Evolutionary conservation across 352 stramenopile genomes (phyloP).

Genomic region (Blastocystis sp.): DNA sequence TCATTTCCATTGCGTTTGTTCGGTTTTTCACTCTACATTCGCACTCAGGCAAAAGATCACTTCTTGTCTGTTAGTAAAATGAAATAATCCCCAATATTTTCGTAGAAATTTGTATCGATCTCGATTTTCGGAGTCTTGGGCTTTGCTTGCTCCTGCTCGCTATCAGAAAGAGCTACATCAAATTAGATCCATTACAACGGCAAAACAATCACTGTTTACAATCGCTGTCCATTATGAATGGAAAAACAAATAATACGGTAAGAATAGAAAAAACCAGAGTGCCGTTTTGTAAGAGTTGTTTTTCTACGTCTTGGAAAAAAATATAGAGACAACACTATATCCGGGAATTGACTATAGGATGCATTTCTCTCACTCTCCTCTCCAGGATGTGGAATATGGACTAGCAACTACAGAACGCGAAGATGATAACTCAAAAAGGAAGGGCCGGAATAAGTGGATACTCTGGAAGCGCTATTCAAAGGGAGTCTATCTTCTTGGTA

Average conservation of each 20-base stretch:
- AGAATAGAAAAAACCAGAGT: neutral
- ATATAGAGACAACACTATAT: too few relatives aligned
- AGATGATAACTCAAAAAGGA: conserved; percentile 50
- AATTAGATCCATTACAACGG: too few relatives aligned
- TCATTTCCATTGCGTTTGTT: neutral
- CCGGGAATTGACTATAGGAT: neutral
- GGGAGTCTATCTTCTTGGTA: neutral
- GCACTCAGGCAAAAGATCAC: neutral
- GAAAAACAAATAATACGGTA: too few relatives aligned
- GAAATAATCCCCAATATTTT: conserved; percentile 48
- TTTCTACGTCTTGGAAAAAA: neutral
- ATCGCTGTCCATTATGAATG: too few relatives aligned
- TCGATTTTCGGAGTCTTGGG: neutral
- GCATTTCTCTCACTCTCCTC: neutral
- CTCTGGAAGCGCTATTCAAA: conserved; percentile 20
- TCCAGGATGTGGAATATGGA: neutral
- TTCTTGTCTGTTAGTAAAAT: conserved; percentile 35
- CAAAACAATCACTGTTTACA: too few relatives aligned
- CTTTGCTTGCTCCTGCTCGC: too few relatives aligned
- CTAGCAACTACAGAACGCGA: neutral
- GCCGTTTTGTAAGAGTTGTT: neutral
- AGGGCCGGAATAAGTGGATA: neutral
- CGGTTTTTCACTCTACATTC: conserved; percentile 11
- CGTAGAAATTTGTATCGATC: neutral
- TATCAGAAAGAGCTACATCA: too few relatives aligned